Evolutionary conservation across 1,284 basidiomycete genomes (phyloP).

Genomic region (Boletus mariae): DNA sequence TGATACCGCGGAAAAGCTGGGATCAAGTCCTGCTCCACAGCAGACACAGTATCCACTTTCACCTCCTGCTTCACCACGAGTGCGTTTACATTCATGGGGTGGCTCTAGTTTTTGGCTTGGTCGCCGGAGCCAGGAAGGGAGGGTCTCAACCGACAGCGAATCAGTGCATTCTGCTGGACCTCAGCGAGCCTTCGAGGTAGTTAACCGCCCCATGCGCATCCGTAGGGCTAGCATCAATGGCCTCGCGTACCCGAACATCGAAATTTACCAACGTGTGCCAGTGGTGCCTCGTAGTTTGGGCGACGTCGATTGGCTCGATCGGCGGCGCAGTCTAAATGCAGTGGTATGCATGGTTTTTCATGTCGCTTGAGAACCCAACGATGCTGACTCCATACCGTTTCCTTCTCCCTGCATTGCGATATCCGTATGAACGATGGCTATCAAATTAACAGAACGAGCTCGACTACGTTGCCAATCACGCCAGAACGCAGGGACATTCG

Average conservation of each 20-base stretch:
- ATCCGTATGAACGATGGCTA: slow-evolving; percentile 6
- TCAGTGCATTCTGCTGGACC: slow-evolving; percentile 42
- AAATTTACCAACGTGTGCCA: slow-evolving; percentile 35
- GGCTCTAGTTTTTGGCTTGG: slow-evolving; percentile 44
- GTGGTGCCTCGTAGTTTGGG: slow-evolving; percentile 50
- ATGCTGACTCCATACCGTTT: slow-evolving; percentile 15
- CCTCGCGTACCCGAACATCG: slow-evolving; percentile 41
- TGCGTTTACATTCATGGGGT: slow-evolving; percentile 50
- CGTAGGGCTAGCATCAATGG: slow-evolving; percentile 48
- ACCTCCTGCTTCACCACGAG: slow-evolving; percentile 45
- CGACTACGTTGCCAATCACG: slow-evolving; percentile 47
- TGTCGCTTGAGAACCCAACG: slow-evolving; percentile 11
- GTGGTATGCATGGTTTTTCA: slow-evolving; percentile 48
- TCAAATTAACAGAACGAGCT: slow-evolving; percentile 55
- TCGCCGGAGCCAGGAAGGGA: slow-evolving; percentile 42
- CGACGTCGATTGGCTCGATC: slow-evolving; percentile 72
- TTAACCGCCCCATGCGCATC: slow-evolving; percentile 57
- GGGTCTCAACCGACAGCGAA: slow-evolving; percentile 48
- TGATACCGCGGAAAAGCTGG: slow-evolving; percentile 48
- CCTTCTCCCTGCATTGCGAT: slow-evolving; percentile 3
- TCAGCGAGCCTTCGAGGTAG: slow-evolving; percentile 62
- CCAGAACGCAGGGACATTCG: slow-evolving; percentile 46
- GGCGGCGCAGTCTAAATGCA: slow-evolving; percentile 61
- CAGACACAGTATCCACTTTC: slow-evolving; percentile 38
- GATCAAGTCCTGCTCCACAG: slow-evolving; percentile 36